These are phyloP conservation scores for Penicillium brevicompactum DNA, from an alignment of 2,329 filamentous ascomycete genomes.

Conservation along the genomic window DNA sequence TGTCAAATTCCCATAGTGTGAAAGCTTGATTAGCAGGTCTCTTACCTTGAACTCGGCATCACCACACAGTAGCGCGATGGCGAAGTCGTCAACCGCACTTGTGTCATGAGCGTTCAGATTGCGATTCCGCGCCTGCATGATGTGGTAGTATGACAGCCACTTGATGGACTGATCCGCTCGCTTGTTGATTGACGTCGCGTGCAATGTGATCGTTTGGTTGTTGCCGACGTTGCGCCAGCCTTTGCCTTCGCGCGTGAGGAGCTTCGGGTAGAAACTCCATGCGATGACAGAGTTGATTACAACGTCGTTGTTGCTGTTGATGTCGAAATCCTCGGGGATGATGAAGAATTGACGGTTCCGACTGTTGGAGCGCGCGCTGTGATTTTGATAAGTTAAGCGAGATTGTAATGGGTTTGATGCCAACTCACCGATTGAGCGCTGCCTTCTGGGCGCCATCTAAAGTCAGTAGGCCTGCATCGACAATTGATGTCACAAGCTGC, in stretches of 20 bases:
- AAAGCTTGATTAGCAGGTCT: background rate
- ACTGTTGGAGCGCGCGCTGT: slow-evolving; percentile 62
- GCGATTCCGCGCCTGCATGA: slow-evolving; percentile 86
- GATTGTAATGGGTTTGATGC: background rate
- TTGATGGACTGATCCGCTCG: slow-evolving; percentile 56
- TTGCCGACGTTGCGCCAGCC: slow-evolving; percentile 90
- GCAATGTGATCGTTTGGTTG: slow-evolving; percentile 85
- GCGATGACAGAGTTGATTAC: slow-evolving; percentile 81
- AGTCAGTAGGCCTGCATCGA: slow-evolving; percentile 79
- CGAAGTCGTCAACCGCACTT: slow-evolving; percentile 76
- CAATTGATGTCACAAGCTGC: slow-evolving; percentile 81
- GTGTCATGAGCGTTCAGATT: slow-evolving; percentile 88
- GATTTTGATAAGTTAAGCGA: background rate
- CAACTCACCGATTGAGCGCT: slow-evolving; percentile 62
- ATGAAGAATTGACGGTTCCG: slow-evolving; percentile 76
- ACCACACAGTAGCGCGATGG: slow-evolving; percentile 81
- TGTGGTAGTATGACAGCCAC: slow-evolving; percentile 94
- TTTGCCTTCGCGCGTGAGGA: slow-evolving; percentile 80
- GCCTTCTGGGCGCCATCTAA: slow-evolving; percentile 73
- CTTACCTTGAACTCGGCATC: slow-evolving; percentile 82
- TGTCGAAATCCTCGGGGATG: slow-evolving; percentile 74
- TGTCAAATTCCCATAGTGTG: background rate
- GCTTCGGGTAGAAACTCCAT: slow-evolving; percentile 94
- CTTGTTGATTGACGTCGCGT: slow-evolving; percentile 88
- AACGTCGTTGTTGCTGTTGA: slow-evolving; percentile 77